A percentile compares a stretch with the other conserved stretches of the same genome.
These are phyloP conservation scores for Aspergillus viridinutans DNA, from an alignment of 2,329 filamentous ascomycete species.

Conservation along the genomic window DNA sequence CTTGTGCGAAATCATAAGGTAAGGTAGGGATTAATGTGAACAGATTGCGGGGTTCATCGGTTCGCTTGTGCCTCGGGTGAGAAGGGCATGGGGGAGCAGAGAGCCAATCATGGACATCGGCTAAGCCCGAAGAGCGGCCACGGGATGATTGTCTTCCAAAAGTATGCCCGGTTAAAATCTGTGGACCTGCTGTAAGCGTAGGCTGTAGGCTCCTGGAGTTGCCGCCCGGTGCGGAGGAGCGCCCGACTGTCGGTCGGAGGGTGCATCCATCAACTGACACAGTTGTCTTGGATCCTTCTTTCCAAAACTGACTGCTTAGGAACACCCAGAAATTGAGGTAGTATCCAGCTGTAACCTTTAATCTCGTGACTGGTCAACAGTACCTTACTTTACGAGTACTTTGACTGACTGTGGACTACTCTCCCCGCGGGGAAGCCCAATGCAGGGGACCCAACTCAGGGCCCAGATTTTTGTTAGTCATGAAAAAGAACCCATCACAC, in stretches of 20 bases:
- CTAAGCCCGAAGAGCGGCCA: constrained; percentile 15
- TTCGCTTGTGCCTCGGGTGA: constrained; percentile 16
- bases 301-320: too few species aligned
- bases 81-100: constrained; percentile 2
- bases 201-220: background rate
- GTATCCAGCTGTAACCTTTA: background rate
- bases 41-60: constrained; percentile 15
- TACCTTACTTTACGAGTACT: too few species aligned
- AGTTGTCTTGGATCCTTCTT: too few species aligned
- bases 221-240: constrained; percentile 1
- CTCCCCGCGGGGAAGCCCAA: constrained; percentile 25
- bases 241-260: constrained; percentile 7
- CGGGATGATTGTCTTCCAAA: constrained; percentile 5
- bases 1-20: too few species aligned
- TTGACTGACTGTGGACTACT: constrained; percentile 1
- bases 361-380: background rate
- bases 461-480: background rate
- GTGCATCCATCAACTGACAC: too few species aligned
- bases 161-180: constrained; percentile 18
- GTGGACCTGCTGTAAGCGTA: background rate
- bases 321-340: too few species aligned
- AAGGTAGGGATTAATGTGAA: background rate
- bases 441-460: constrained; percentile 10
- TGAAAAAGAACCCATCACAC: background rate
- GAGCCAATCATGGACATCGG: constrained; percentile 12